Evolutionary conservation across 257 asterid species (phyloP), one percentile per base, ranked within the genome.

Genomic region (Salvia miltiorrhiza): DNA sequence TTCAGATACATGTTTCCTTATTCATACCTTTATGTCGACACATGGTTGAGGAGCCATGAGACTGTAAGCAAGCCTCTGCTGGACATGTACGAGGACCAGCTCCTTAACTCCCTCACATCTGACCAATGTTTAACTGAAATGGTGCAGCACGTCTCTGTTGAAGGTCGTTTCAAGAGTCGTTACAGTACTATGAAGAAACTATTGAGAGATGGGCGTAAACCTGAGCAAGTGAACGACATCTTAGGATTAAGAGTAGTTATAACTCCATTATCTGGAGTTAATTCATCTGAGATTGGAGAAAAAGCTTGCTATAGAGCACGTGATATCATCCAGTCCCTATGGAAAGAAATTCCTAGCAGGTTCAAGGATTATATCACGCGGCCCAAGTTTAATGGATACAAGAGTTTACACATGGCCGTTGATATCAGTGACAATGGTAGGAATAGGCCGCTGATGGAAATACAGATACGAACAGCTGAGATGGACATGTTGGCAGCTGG

Each of bases 171-270:
- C 32, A 93, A 93, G 82, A 88, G 97, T 73, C 88, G 92, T 58
- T 93, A 85, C 63, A 93, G 98, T 83, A 87, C 98, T 64, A 93
- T 93, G 98, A 93, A 93, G 89, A 93, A 93, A 66, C 89, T 93
- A 4, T 52, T 93, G 75, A 82, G 86, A 77, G 95, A 90, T 70
- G 97, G 97, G 2, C 93, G 98, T 35, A 88, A 83, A 73, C 92
- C 96, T 61, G 95, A 93, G 77, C 90, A 93, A 80, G 96, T 93
- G 63, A 82, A 90, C 35, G 97, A 93, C 73, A 78, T 90, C 66
- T 78, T 90, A 72, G 98, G 97, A 55, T 69, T 93, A 54, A 81
- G 98, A 75, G 95, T 93, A 11, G 69, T 92, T 58, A 52, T 92
- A 74, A 77, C 59, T 63, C 84, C 95, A 49, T 28, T 37, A 30